Base-by-base conservation (phyloP, 768 basidiomycete species). In the Amanita pallidorosea region DNA sequence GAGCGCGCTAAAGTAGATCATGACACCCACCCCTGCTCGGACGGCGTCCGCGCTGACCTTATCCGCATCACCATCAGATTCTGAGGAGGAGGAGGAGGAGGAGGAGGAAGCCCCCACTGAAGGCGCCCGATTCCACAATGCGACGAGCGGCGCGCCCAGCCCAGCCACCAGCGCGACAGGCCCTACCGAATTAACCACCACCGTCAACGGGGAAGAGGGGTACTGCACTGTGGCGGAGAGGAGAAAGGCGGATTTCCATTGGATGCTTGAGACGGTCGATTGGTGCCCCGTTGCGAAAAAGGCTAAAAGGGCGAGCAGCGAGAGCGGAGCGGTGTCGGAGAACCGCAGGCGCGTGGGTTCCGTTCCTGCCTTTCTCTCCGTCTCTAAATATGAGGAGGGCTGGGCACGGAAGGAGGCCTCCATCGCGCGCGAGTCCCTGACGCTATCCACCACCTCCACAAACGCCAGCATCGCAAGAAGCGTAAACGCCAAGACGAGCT, bases 221-320 rank as follows among this genome's bases (percentile, higher is more conserved):
- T 89, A 91, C 9, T 67, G 70, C 40, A 92, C 70, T 0, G 73
- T 79, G 3, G 78, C 69, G 2, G 81, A 78, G 50, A 99, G 73
- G 25, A 97, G 63, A 65, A 98, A 99, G 6, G 88, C 94, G 1
- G 85, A 68, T 64, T 96, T 96, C 96, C 95, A 99, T 57, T 98
- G 95, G 38, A 99, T 78, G 2, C 89, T 86, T 1, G 90, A 77
- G 35, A 98, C 73, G 3, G 84, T 84, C 1, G 92, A 76, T 65
- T 98, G 93, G 60, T 99, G 96, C 2, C 96, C 95, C 0, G 94
- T 97, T 0, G 79, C 72, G 62, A 87, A 88, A 73, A 94, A 98
- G 7, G 77, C 65, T 45, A 89, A 76, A 35, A 87, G 65, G 0
- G 83, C 85, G 9, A 96, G 71, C 7, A 97, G 74, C 0, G 85